Evolutionary conservation across 1,284 basidiomycete genomes (phyloP).

Genomic region (Coniferiporia weirii): DNA sequence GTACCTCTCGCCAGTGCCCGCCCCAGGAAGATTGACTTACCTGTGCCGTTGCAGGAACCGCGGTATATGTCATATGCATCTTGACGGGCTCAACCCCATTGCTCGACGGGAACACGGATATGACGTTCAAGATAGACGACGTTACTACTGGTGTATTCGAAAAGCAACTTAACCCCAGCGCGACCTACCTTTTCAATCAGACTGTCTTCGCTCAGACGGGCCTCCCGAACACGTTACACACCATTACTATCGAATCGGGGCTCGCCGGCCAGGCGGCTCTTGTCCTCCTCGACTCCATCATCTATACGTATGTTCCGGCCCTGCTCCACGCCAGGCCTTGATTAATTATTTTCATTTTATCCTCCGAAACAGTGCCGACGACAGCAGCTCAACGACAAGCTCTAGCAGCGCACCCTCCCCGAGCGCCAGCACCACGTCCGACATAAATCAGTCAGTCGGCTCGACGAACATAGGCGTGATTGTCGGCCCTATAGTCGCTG

Average conservation of each 20-base stretch:
- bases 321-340: not conserved
- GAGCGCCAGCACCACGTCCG: not conserved
- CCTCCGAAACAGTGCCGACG: not conserved
- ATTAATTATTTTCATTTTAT: not conserved
- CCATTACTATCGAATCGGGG: slow-evolving; percentile 4
- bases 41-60: slow-evolving; percentile 11
- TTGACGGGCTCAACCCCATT: not conserved
- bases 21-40: no score
- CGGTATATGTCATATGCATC: slow-evolving; percentile 13
- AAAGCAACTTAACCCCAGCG: not conserved
- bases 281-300: slow-evolving; percentile 13
- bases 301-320: slow-evolving; percentile 13
- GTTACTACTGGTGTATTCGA: not conserved
- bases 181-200: slow-evolving; percentile 1
- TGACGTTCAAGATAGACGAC: slow-evolving; percentile 12
- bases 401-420: not conserved
- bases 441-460: not conserved
- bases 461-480: not conserved
- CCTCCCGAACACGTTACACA: slow-evolving; percentile 2
- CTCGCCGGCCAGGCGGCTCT: slow-evolving; percentile 3
- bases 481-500: slow-evolving; percentile 1
- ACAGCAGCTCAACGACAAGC: not conserved
- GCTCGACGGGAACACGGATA: slow-evolving; percentile 14
- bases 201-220: slow-evolving; percentile 1
- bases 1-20: not conserved